phyloP scores from a whole-genome alignment of 345 rosid species.

The Eucalyptus sp. region DNA sequence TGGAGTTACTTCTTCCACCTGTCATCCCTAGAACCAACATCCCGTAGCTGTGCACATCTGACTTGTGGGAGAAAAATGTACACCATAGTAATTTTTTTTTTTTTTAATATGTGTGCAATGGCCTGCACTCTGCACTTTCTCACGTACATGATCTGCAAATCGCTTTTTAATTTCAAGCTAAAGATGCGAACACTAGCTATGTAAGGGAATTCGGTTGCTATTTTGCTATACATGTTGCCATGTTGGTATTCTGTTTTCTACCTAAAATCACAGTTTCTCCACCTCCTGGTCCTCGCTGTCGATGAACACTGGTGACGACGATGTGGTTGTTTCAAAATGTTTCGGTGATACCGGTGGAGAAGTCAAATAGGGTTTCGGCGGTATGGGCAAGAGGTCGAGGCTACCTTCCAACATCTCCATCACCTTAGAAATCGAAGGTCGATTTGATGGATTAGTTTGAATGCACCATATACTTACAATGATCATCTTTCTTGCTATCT shows the following conservation, averaged over 20 bases:
- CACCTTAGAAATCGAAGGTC: not conserved
- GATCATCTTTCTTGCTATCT: not conserved
- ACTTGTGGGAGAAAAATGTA: not conserved
- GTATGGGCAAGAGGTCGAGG: not conserved
- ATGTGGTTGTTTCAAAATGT: not conserved
- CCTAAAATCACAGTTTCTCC: not conserved
- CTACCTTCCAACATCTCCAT: conserved; percentile 1
- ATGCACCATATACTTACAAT: conserved; percentile 3
- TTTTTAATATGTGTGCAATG: not conserved
- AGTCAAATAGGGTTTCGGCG: not conserved
- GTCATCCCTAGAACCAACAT: conserved; percentile 31
- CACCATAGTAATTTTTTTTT: too few species aligned
- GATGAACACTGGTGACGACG: not conserved
- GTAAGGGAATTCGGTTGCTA: not conserved
- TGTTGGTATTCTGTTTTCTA: not conserved
- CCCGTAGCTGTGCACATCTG: conserved; percentile 37
- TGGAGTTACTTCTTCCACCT: conserved; percentile 5
- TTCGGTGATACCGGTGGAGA: not conserved
- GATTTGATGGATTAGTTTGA: conserved; percentile 7
- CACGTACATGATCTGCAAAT: not conserved
- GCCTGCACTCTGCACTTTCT: not conserved
- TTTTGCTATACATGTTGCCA: not conserved
- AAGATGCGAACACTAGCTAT: not conserved
- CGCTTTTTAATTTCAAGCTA: not conserved
- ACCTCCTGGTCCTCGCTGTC: not conserved